Evolutionary conservation across 169 alveolate species (phyloP), one percentile per base, ranked within the genome.

Genomic region (Cryptosporidium parvum): DNA sequence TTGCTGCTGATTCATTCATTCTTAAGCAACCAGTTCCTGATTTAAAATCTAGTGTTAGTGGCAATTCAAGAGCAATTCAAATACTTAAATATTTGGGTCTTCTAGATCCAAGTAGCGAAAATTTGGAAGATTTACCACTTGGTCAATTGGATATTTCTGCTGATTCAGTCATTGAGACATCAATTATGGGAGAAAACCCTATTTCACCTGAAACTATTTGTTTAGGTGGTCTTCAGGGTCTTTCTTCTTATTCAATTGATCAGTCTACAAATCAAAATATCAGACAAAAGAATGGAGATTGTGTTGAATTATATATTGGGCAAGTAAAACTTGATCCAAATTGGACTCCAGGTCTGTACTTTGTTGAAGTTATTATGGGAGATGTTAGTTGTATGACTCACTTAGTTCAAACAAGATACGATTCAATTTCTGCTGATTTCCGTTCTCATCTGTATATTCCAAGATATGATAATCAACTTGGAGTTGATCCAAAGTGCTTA

Each of bases 331-430:
- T 80, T 21, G 89, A 80, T 51, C 75, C 75, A 12, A 65, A 59
- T 65, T 80, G 89, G 89, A 80, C 89, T 10, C 89, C 89, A 10
- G 89, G 89, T 6, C 51, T 80, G 0, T 80, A 80, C 35, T 80
- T 80, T 12, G 89, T 80, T 80, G 89, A 80, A 48, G 89, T 80
- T 23, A 80, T 80, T 37, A 80, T 80, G 89, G 89, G 89, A 14
- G 89, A 80, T 44, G 89, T 80, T 5, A 80, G 89, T 62, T 80
- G 89, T n/a, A 65, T 80, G 73, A 80, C 89, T 21, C 89, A 80
- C 31, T 80, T 80, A 44, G 89, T 80, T 23, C 89, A 80, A 65
- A 80, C 89, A 48, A 51, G 89, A 23, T 80, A 80, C 26, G 89
- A 80, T 80, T 62, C 80, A 33, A 65, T 65, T 0, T 59, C 75